A percentile compares a stretch with the other conserved stretches of the same genome.
These are phyloP conservation scores for Rhytidiadelphus loreus DNA, from an alignment of 225 moss, liverwort and hornwort genomes.

Conservation along the genomic window DNA sequence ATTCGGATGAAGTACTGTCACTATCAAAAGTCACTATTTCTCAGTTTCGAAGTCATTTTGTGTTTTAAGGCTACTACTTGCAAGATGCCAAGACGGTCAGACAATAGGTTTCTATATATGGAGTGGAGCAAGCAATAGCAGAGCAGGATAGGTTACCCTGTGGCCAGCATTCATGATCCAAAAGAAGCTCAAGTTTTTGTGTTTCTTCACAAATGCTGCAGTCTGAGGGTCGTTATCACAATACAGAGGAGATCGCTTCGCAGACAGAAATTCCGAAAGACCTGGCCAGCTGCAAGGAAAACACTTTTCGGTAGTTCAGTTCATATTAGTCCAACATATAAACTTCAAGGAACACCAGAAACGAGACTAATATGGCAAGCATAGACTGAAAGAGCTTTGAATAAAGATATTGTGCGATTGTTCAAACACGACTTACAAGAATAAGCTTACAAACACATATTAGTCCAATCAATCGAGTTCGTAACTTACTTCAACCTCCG, in stretches of 20 bases:
- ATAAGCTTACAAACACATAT: background rate
- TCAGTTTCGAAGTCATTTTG: background rate
- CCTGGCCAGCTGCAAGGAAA: background rate
- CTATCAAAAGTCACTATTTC: background rate
- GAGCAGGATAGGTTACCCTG: background rate
- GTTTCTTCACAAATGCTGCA: background rate
- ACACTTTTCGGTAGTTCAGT: background rate
- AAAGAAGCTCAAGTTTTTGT: background rate
- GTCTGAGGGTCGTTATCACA: background rate
- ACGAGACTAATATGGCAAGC: background rate
- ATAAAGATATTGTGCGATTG: background rate
- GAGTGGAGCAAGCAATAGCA: background rate
- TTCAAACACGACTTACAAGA: background rate
- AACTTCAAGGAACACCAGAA: background rate
- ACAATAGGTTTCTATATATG: background rate
- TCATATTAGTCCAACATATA: background rate
- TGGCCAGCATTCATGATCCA: background rate
- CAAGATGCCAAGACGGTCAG: background rate
- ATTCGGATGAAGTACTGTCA: background rate
- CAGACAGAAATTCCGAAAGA: background rate
- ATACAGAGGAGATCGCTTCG: background rate
- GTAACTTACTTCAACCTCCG: background rate
- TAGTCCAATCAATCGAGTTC: background rate
- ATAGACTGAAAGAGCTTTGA: background rate
- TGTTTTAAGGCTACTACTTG: background rate